Percentiles rank a stretch among this genome's conserved stretches.
Evolutionary conservation across 148 eudicot species (phyloP).

Genomic region (Tetragonia tetragonoides): DNA sequence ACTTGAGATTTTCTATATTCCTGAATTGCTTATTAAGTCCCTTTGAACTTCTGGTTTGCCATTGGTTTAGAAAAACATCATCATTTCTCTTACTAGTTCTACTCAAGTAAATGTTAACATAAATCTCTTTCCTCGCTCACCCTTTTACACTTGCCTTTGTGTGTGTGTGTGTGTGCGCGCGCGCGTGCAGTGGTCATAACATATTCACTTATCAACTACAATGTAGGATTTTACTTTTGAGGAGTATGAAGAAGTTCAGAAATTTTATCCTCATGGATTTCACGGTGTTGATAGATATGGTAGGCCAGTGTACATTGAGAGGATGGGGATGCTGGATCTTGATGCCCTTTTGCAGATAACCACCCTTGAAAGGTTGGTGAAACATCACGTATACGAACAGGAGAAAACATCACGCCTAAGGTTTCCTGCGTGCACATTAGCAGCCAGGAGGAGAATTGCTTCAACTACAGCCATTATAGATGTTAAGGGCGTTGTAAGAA

Average conservation of each 20-base stretch:
- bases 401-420: constrained; percentile 54
- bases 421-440: constrained; percentile 54
- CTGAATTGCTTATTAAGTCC: too few species aligned
- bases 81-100: too few species aligned
- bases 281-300: constrained; percentile 66
- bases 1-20: not conserved
- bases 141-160: not conserved
- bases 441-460: constrained; percentile 47
- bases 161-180: too few species aligned
- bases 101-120: too few species aligned
- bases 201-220: too few species aligned
- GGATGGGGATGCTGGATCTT: constrained; percentile 49
- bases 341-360: constrained; percentile 42
- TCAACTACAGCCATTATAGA: constrained; percentile 55
- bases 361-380: constrained; percentile 49
- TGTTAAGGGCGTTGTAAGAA: constrained; percentile 48
- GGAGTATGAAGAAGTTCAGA: constrained; percentile 42
- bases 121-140: too few species aligned
- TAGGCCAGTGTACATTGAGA: constrained; percentile 60
- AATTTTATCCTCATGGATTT: constrained; percentile 61
- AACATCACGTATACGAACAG: constrained; percentile 57
- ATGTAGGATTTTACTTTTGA: constrained; percentile 52
- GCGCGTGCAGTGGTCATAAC: too few species aligned
- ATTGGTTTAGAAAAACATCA: too few species aligned
- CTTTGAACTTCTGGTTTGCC: too few species aligned